Evolutionary conservation across 139 green algal species (phyloP).

Genomic region (Raphidocelis subcapitata): DNA sequence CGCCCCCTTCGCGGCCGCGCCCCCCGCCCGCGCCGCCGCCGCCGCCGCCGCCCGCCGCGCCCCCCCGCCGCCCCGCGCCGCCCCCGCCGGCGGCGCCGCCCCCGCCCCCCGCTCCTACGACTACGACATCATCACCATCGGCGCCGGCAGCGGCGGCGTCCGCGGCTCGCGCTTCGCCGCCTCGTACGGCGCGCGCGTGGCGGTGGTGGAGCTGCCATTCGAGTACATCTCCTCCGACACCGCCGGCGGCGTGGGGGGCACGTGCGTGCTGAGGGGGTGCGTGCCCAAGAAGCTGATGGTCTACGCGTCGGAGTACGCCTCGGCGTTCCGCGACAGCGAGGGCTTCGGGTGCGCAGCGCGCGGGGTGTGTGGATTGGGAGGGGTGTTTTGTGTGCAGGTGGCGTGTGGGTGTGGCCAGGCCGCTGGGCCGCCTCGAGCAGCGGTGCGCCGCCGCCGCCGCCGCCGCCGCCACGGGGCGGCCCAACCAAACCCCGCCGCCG

Average conservation of each 20-base stretch:
- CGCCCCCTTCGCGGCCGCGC: no score
- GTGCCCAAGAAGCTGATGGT: constrained; percentile 99
- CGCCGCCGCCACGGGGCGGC: no score
- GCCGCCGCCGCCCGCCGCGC: no score
- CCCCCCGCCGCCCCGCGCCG: no score
- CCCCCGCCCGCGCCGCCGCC: no score
- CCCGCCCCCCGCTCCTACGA: constrained; percentile 33
- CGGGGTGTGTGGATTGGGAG: background rate
- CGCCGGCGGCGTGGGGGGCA: constrained; percentile 89
- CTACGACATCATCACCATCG: constrained; percentile 93
- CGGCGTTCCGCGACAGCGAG: constrained; percentile 77
- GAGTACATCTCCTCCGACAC: constrained; percentile 73
- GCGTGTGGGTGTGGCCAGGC: no score
- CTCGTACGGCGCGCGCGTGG: constrained; percentile 75
- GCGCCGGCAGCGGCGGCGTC: constrained; percentile 87
- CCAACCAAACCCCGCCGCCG: no score
- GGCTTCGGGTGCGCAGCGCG: constrained; percentile 75
- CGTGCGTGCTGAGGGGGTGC: constrained; percentile 97
- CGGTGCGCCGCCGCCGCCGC: no score
- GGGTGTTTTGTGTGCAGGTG: no score
- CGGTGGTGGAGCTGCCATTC: constrained; percentile 91
- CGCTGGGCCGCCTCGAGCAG: no score
- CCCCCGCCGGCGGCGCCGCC: background rate
- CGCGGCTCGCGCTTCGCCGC: constrained; percentile 72
- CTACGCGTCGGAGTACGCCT: constrained; percentile 86